Percentiles rank a stretch among this genome's conserved stretches.
phyloP scores from a whole-genome alignment of 352 stramenopile genomes.

The Pilasporangium apinafurcum region DNA sequence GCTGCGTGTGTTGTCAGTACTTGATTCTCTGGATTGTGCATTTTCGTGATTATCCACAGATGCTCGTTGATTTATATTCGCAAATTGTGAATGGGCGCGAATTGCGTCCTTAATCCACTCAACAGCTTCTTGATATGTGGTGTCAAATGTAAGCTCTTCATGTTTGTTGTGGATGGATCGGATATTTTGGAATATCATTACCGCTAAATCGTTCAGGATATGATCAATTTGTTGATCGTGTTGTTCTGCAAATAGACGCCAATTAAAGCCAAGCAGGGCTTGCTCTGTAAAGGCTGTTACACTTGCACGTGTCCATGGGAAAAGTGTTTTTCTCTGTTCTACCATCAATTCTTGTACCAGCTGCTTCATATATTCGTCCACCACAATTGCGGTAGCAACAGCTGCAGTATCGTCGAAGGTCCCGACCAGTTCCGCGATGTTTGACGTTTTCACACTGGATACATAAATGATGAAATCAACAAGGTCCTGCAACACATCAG shows the following conservation, averaged over 20 bases:
- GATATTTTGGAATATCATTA: slow-evolving; percentile 5
- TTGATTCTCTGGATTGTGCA: too few relatives aligned
- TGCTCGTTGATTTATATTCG: too few relatives aligned
- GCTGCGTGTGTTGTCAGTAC: too few relatives aligned
- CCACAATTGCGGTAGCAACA: slow-evolving; percentile 56
- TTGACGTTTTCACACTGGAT: slow-evolving; percentile 51
- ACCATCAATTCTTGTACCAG: slow-evolving; percentile 26
- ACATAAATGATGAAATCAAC: slow-evolving; percentile 70
- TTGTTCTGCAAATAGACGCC: slow-evolving; percentile 3
- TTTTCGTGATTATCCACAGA: too few relatives aligned
- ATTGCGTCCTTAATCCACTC: slow-evolving; percentile 12
- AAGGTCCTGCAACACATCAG: slow-evolving; percentile 29
- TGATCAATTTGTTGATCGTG: not conserved
- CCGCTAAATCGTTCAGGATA: not conserved
- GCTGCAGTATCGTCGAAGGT: slow-evolving; percentile 75
- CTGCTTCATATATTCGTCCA: slow-evolving; percentile 74
- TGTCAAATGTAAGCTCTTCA: not conserved
- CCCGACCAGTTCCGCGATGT: slow-evolving; percentile 65
- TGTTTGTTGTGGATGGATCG: not conserved
- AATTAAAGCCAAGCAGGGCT: slow-evolving; percentile 59
- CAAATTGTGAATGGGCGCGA: too few relatives aligned
- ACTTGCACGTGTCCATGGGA: slow-evolving; percentile 16
- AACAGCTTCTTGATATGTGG: not conserved
- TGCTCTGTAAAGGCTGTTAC: slow-evolving; percentile 33
- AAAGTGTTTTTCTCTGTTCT: not conserved